Conservation (phyloP, 257 asterid genomes). For the Fraxinus pennsylvanica region DNA sequence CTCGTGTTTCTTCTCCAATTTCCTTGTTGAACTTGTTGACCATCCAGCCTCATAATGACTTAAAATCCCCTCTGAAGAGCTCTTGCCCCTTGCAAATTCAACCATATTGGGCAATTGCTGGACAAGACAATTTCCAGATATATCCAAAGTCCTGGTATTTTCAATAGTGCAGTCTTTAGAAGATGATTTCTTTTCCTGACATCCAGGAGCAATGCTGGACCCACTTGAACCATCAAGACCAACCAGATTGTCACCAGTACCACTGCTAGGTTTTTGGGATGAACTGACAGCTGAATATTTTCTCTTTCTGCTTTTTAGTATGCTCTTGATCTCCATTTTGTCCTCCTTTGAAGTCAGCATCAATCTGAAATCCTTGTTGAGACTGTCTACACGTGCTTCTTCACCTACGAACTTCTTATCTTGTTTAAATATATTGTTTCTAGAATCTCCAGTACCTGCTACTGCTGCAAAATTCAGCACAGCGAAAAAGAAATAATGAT, state of each 20-base stretch:
- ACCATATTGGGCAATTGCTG: constrained; percentile 17
- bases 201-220: constrained; percentile 12
- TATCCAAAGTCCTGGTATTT: not conserved
- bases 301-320: constrained; percentile 4
- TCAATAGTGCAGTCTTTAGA: constrained; percentile 18
- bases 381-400: constrained; percentile 25
- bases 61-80: constrained; percentile 7
- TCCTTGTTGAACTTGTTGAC: constrained; percentile 16
- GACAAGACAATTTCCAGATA: constrained; percentile 11
- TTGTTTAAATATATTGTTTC: not conserved
- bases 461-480: constrained; percentile 21
- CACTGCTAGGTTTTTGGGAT: constrained; percentile 13
- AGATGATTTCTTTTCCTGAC: constrained; percentile 22
- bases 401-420: not conserved
- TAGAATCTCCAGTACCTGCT: not conserved
- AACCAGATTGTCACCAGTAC: not conserved
- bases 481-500: constrained; percentile 17
- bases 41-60: constrained; percentile 18
- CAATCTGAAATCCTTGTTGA: constrained; percentile 22
- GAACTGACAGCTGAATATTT: constrained; percentile 13
- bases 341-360: constrained; percentile 15
- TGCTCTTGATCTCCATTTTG: constrained; percentile 6
- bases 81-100: constrained; percentile 14
- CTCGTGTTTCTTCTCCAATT: constrained; percentile 7
- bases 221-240: not conserved